A percentile compares a stretch with the other conserved stretches of the same genome.
Evolutionary conservation across 2,329 filamentous ascomycete genomes (phyloP).

Genomic region (Ceratocystis colombiana): DNA sequence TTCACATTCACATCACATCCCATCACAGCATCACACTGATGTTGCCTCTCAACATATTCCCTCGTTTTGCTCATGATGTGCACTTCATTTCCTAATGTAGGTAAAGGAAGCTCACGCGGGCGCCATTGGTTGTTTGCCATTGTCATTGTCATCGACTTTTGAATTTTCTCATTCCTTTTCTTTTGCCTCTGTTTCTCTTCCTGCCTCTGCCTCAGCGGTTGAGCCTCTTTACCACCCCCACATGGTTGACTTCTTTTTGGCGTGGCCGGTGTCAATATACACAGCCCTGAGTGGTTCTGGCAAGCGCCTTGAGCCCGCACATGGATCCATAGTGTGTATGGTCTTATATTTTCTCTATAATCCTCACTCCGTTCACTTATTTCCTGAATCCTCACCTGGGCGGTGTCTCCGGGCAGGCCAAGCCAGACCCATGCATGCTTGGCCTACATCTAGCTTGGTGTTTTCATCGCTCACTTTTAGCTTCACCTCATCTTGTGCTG

Average conservation of each 20-base stretch:
- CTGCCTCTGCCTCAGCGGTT: too few relatives aligned
- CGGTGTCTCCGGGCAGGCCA: not conserved
- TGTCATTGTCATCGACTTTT: too few relatives aligned
- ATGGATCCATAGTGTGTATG: too few relatives aligned
- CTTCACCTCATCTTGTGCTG: not conserved
- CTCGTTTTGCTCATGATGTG: too few relatives aligned
- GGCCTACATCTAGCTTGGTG: not conserved
- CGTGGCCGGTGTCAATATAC: slow-evolving; percentile 1
- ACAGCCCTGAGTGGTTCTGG: not conserved
- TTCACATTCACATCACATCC: not conserved
- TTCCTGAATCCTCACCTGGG: not conserved
- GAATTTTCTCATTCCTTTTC: too few relatives aligned
- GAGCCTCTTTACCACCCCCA: not conserved
- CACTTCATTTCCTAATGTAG: too few relatives aligned
- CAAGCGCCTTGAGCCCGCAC: not conserved
- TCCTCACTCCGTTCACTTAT: too few relatives aligned
- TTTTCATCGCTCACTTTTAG: not conserved
- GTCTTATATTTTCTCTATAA: too few relatives aligned
- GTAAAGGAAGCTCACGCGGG: too few relatives aligned
- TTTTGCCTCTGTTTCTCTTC: too few relatives aligned
- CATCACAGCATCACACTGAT: not conserved
- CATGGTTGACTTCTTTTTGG: not conserved
- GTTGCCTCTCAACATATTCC: too few relatives aligned
- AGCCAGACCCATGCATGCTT: not conserved
- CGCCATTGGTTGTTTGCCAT: too few relatives aligned